phyloP scores from a whole-genome alignment of 2,329 filamentous ascomycete genomes.

The Arthrobotrys conoides region DNA sequence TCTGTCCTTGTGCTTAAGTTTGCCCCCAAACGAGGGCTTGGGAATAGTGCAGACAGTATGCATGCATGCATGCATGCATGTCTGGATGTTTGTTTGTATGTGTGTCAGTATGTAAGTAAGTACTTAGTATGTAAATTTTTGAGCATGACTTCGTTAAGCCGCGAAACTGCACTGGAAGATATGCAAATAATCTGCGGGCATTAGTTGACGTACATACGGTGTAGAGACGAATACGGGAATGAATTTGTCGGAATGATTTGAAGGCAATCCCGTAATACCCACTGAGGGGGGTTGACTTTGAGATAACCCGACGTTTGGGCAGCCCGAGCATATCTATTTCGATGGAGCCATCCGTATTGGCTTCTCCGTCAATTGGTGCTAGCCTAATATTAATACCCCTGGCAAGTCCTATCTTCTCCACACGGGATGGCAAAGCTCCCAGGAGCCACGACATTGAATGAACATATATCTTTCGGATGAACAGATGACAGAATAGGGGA shows the following conservation, averaged over 20 bases:
- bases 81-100: too few species aligned
- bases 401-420: not conserved
- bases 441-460: not conserved
- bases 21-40: slow-evolving; percentile 37
- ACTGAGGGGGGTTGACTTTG: slow-evolving; percentile 19
- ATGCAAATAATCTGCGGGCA: slow-evolving; percentile 51
- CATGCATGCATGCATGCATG: slow-evolving; percentile 27
- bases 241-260: slow-evolving; percentile 46
- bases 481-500: too few species aligned
- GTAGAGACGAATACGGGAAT: slow-evolving; percentile 14
- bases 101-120: too few species aligned
- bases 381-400: not conserved
- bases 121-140: slow-evolving; percentile 22
- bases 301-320: slow-evolving; percentile 5
- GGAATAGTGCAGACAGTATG: slow-evolving; percentile 24
- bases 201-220: slow-evolving; percentile 37
- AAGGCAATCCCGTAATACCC: slow-evolving; percentile 36
- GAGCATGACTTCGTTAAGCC: slow-evolving; percentile 34
- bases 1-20: slow-evolving; percentile 30
- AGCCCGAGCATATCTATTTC: slow-evolving; percentile 11
- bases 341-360: slow-evolving; percentile 22
- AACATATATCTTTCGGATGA: not conserved
- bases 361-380: slow-evolving; percentile 15
- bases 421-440: not conserved
- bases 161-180: slow-evolving; percentile 33